Evolutionary conservation across 352 stramenopile species (phyloP).

Genomic region (Phytophthora foliorum): DNA sequence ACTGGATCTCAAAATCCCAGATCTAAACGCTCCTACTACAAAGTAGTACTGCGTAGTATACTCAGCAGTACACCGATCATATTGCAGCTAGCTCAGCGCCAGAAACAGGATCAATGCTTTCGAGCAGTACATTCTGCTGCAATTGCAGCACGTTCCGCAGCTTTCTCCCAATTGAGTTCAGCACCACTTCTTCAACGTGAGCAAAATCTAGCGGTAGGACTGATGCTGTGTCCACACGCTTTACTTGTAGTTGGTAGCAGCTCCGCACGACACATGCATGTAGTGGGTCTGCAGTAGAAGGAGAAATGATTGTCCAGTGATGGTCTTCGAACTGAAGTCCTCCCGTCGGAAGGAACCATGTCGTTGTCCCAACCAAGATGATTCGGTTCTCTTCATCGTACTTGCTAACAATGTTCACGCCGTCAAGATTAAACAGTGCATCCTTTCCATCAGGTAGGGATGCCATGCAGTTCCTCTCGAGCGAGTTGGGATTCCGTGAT

Average conservation of each 20-base stretch:
- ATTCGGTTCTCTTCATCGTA: conserved; percentile 32
- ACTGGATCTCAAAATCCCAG: not conserved
- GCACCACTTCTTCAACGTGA: conserved; percentile 26
- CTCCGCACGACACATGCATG: conserved; percentile 31
- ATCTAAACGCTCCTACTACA: too few relatives aligned
- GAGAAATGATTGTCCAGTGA: conserved; percentile 38
- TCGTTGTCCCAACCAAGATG: conserved; percentile 32
- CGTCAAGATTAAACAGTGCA: conserved; percentile 19
- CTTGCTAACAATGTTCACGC: conserved; percentile 36
- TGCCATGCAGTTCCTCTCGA: conserved; percentile 40
- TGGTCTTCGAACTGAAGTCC: conserved; percentile 41
- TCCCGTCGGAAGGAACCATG: conserved; percentile 37
- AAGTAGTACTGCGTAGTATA: not conserved
- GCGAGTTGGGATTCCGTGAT: conserved; percentile 16
- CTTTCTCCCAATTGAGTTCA: conserved; percentile 25
- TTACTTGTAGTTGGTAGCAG: conserved; percentile 36
- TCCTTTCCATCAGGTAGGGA: conserved; percentile 23
- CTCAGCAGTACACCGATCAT: not conserved
- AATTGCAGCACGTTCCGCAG: conserved; percentile 26
- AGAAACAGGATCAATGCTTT: conserved; percentile 2
- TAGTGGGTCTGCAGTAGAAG: conserved; percentile 16
- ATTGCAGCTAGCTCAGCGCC: not conserved
- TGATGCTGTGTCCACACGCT: conserved; percentile 13
- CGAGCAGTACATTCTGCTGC: conserved; percentile 30
- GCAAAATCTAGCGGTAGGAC: conserved; percentile 21